Conservation (phyloP, 129 eudicot genomes). For the Mikania micrantha region DNA sequence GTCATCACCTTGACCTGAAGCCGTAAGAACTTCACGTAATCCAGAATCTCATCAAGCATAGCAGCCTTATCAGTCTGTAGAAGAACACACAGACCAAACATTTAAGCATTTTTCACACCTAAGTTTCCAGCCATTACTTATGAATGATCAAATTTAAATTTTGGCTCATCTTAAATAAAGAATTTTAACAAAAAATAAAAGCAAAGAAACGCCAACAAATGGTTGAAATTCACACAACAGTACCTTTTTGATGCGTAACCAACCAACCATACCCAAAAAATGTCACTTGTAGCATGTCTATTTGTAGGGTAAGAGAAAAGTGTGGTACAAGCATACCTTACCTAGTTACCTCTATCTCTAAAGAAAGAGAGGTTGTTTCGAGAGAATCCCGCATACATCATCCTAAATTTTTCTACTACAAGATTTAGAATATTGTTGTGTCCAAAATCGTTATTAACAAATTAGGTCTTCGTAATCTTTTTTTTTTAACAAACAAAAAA, state of each 20-base stretch:
- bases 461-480: neutral
- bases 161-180: neutral
- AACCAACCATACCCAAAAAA: too few species aligned
- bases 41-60: slow-evolving; percentile 95
- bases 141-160: neutral
- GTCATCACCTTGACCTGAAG: slow-evolving; percentile 88
- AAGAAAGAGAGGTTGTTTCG: too few species aligned
- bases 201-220: neutral
- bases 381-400: too few species aligned
- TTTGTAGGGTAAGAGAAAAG: too few species aligned
- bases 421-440: neutral
- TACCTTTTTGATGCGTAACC: neutral
- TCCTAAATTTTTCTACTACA: too few species aligned
- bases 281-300: too few species aligned
- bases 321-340: too few species aligned
- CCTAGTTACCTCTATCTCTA: too few species aligned
- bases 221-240: neutral
- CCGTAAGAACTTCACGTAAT: slow-evolving; percentile 87
- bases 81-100: slow-evolving; percentile 17
- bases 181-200: neutral
- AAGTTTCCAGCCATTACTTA: neutral
- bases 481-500: neutral
- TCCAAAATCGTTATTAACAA: neutral
- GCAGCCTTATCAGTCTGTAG: slow-evolving; percentile 92
- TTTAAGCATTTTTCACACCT: too few species aligned